Conservation (phyloP, 495 filamentous ascomycete genomes). For the Penicillium macrosclerotiorum region DNA sequence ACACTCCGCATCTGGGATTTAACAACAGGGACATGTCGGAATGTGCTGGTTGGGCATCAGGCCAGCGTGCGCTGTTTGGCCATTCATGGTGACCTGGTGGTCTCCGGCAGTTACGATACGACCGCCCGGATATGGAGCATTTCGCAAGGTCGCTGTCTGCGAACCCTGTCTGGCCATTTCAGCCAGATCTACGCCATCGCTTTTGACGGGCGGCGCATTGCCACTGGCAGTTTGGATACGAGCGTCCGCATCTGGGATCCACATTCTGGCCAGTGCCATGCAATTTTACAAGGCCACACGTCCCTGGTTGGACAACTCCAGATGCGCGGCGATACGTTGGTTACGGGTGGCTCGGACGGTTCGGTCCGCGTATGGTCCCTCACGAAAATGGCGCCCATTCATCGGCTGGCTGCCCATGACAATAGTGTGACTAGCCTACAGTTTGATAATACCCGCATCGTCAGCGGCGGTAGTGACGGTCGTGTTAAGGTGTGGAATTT, state of each 20-base stretch:
- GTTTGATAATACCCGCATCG: slow-evolving; percentile 91
- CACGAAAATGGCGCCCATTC: slow-evolving; percentile 81
- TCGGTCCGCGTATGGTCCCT: slow-evolving; percentile 95
- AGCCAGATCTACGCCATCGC: slow-evolving; percentile 99
- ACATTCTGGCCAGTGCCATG: slow-evolving; percentile 77
- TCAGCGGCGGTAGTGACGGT: slow-evolving; percentile 92
- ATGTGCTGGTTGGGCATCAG: slow-evolving; percentile 92
- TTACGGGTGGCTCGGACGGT: slow-evolving; percentile 94
- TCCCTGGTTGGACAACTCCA: slow-evolving; percentile 97
- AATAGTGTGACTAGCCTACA: slow-evolving; percentile 97
- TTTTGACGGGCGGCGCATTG: slow-evolving; percentile 88
- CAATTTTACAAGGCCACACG: slow-evolving; percentile 95
- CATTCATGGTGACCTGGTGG: slow-evolving; percentile 91
- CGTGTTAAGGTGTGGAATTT: slow-evolving; percentile 97
- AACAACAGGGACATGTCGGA: slow-evolving; percentile 76
- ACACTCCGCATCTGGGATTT: slow-evolving; percentile 96
- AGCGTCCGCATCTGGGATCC: slow-evolving; percentile 98
- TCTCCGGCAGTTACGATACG: slow-evolving; percentile 96
- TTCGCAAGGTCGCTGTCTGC: slow-evolving; percentile 82
- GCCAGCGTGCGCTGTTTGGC: slow-evolving; percentile 95
- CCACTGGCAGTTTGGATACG: slow-evolving; percentile 96
- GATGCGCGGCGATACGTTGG: slow-evolving; percentile 88
- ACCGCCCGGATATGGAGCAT: slow-evolving; percentile 98
- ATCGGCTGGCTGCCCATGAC: slow-evolving; percentile 94
- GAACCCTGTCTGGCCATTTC: slow-evolving; percentile 91